Conservation (phyloP, 768 basidiomycete genomes). For the Pleurotus sapidus region DNA sequence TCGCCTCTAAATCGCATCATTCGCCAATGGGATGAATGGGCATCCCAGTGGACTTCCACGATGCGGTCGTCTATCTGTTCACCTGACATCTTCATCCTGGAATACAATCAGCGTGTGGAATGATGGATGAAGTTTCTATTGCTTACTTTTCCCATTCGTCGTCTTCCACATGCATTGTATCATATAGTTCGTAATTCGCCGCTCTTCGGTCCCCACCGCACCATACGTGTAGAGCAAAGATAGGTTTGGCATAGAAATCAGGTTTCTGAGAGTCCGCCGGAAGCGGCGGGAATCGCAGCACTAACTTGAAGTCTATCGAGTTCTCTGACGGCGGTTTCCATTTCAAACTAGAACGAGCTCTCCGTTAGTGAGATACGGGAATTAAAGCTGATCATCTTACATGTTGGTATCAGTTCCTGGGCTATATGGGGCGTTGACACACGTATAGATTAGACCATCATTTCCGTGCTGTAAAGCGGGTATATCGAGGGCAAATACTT, state of each 20-base stretch:
- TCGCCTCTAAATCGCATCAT: slow-evolving; percentile 95
- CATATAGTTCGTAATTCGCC: slow-evolving; percentile 77
- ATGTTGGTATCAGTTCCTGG: slow-evolving; percentile 87
- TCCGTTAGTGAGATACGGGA: slow-evolving; percentile 8
- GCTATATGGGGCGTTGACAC: slow-evolving; percentile 78
- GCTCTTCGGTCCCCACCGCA: slow-evolving; percentile 60
- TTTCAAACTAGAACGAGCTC: slow-evolving; percentile 65
- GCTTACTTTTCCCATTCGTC: slow-evolving; percentile 92
- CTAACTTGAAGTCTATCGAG: slow-evolving; percentile 95
- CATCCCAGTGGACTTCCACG: slow-evolving; percentile 93
- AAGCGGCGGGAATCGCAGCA: slow-evolving; percentile 85
- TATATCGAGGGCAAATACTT: slow-evolving; percentile 82
- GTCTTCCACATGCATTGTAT: slow-evolving; percentile 81
- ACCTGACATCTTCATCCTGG: slow-evolving; percentile 76
- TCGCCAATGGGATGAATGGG: slow-evolving; percentile 63
- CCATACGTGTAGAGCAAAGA: slow-evolving; percentile 83
- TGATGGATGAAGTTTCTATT: no score
- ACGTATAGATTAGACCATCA: slow-evolving; percentile 96
- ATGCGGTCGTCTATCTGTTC: slow-evolving; percentile 93
- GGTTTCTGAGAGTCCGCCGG: slow-evolving; percentile 52
- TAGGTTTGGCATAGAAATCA: slow-evolving; percentile 81
- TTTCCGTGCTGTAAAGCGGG: slow-evolving; percentile 86
- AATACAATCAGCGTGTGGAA: background rate
- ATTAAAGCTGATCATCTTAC: slow-evolving; percentile 41
- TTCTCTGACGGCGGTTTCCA: slow-evolving; percentile 99